These are phyloP conservation scores for Lophiostoma macrostomum DNA, from an alignment of 495 filamentous ascomycete genomes.

Conservation along the genomic window DNA sequence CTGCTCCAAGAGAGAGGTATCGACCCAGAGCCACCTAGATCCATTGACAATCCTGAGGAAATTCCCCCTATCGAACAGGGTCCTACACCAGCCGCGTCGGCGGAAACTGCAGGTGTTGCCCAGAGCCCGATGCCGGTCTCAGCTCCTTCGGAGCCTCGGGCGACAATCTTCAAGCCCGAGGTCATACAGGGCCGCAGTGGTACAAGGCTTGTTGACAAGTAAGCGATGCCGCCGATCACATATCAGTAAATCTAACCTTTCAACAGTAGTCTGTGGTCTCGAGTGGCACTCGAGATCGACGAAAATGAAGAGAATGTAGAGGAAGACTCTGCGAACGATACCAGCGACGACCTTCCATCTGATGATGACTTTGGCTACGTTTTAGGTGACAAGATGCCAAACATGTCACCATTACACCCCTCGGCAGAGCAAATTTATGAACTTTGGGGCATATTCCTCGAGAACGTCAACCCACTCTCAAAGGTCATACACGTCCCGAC, in stretches of 20 bases:
- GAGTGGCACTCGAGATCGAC: no score
- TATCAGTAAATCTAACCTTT: no score
- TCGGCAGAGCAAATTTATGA: slow-evolving; percentile 21
- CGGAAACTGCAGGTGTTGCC: no score
- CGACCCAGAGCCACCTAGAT: slow-evolving; percentile 29
- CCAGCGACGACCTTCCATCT: slow-evolving; percentile 11
- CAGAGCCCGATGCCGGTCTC: no score
- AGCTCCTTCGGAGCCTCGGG: no score
- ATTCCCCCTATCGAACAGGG: neutral
- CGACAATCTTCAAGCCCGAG: no score
- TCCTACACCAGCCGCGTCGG: no score
- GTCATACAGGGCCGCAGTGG: no score
- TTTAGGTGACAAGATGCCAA: slow-evolving; percentile 2
- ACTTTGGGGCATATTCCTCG: slow-evolving; percentile 34
- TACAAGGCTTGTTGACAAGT: no score
- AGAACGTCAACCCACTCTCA: slow-evolving; percentile 9
- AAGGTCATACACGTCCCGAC: slow-evolving; percentile 21
- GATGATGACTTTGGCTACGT: slow-evolving; percentile 19
- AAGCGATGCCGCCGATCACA: no score
- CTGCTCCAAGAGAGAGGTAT: slow-evolving; percentile 37
- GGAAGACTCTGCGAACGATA: slow-evolving; percentile 11
- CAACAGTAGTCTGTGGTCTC: no score
- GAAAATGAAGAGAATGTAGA: no score
- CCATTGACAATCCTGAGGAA: slow-evolving; percentile 8
- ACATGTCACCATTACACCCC: slow-evolving; percentile 4